phyloP scores from a whole-genome alignment of 176 grass and related monocot genomes.

The Stipa capillata region DNA sequence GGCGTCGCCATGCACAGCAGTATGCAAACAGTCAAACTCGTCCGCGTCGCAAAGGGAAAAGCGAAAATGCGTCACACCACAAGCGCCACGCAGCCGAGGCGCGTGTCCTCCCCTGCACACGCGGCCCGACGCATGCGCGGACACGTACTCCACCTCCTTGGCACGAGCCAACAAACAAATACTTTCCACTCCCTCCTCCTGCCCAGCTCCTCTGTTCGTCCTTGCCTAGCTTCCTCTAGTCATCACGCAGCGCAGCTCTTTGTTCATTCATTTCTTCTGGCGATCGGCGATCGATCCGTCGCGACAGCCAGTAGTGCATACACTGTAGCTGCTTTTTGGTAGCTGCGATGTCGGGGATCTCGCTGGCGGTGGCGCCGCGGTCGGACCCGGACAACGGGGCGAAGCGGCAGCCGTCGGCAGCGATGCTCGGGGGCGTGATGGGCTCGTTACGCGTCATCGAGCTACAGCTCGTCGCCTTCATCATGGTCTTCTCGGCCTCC shows the following conservation, averaged over 20 bases:
- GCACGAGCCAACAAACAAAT: background rate
- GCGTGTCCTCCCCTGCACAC: slow-evolving; percentile 9
- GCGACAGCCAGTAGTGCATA: background rate
- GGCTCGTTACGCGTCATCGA: slow-evolving; percentile 86
- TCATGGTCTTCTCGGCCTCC: slow-evolving; percentile 95
- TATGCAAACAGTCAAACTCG: background rate
- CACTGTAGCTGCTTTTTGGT: background rate
- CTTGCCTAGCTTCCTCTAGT: background rate
- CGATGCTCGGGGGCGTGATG: slow-evolving; percentile 67
- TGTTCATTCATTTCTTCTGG: background rate
- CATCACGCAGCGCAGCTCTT: background rate
- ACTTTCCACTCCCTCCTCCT: background rate
- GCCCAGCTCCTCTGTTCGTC: background rate
- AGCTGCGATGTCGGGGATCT: slow-evolving; percentile 51
- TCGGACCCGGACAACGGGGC: slow-evolving; percentile 28
- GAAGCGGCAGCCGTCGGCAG: slow-evolving; percentile 16
- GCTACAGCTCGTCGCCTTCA: slow-evolving; percentile 91
- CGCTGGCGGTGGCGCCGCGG: slow-evolving; percentile 48
- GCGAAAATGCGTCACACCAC: background rate
- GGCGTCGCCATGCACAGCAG: background rate
- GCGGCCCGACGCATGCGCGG: background rate
- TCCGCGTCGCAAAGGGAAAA: background rate
- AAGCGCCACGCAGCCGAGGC: background rate
- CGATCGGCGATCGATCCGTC: background rate
- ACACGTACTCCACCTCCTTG: background rate